Evolutionary conservation across 139 green algal species (phyloP), one percentile per base, ranked within the genome.

Genomic region (Chlamydomonas incerta): DNA sequence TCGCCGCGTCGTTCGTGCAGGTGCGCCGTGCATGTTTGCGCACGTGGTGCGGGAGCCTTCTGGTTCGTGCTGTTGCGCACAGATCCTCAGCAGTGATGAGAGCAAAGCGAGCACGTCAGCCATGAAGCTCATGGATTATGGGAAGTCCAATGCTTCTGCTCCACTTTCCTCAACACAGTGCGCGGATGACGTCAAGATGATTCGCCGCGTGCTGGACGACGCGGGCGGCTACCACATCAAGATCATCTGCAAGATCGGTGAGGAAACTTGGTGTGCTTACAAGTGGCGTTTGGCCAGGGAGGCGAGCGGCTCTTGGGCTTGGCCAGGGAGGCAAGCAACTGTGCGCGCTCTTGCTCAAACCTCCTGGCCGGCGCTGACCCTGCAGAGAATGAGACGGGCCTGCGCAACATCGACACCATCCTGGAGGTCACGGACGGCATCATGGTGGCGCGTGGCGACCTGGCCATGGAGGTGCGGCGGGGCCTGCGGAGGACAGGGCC

Each of bases 401-500:
- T 95, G 67, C 88, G 65, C 47, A 95, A 95, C 88, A 93, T 90
- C 66, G 91, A 94, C 72, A 83, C 82, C 14, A 92, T 93, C 46
- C 69, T 96, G 52, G 84, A 88, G 72, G 72, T 86, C 41, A 90
- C 88, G 17, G 85, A 89, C 70, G 87, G 87, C 37, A 84, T 94
- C 86, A 96, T 95, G 92, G 88, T 94, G 57, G 92, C 91, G 41
- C 84, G 92, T 34, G 92, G 90, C 0, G 91, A 94, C 77, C 89
- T 90, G 92, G 92, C 74, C 73, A 95, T 95, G 93, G 91, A 95
- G 83, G 82, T 81, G 60, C n/a, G n/a, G n/a, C n/a, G n/a, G n/a
- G n/a, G n/a, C n/a, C n/a, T n/a, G n/a, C n/a, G n/a, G n/a, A n/a
- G n/a, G n/a, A n/a, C n/a, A n/a, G n/a, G n/a, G n/a, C n/a, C n/a